Evolutionary conservation across 768 basidiomycete species (phyloP).

Genomic region (Collybia mongolica): DNA sequence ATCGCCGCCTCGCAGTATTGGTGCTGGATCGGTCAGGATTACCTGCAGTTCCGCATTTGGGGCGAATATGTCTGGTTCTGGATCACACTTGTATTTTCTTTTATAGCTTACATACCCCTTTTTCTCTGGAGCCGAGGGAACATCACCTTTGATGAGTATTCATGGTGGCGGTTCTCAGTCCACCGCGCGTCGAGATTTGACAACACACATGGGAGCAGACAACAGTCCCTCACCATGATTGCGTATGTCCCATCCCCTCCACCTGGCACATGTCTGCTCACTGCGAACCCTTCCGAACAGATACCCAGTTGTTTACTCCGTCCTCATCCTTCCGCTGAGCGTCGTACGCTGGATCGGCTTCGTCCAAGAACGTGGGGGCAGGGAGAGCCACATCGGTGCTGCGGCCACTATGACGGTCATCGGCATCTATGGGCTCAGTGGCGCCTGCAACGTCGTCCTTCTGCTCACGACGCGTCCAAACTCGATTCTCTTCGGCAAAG

Average conservation of each 20-base stretch:
- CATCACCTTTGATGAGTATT: background rate
- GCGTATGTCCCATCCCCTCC: background rate
- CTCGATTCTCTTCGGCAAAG: slow-evolving; percentile 6
- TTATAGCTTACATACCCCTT: slow-evolving; percentile 22
- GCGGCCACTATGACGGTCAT: slow-evolving; percentile 4
- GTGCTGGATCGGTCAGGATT: slow-evolving; percentile 41
- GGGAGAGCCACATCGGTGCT: slow-evolving; percentile 4
- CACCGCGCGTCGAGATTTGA: slow-evolving; percentile 1
- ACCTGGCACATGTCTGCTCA: background rate
- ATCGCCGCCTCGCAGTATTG: slow-evolving; percentile 24
- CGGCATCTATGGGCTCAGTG: slow-evolving; percentile 2
- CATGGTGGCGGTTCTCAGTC: slow-evolving; percentile 5
- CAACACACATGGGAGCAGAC: background rate
- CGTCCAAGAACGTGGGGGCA: slow-evolving; percentile 6
- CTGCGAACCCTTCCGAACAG: background rate
- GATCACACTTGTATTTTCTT: slow-evolving; percentile 33
- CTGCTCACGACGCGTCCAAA: slow-evolving; percentile 10
- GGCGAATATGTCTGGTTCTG: slow-evolving; percentile 49
- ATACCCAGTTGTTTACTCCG: slow-evolving; percentile 5
- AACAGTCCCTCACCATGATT: slow-evolving; percentile 6
- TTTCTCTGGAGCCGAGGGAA: background rate
- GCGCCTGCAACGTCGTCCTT: slow-evolving; percentile 4
- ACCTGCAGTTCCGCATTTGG: slow-evolving; percentile 27
- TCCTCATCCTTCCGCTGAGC: slow-evolving; percentile 7
- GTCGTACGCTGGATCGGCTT: slow-evolving; percentile 10